Evolutionary conservation across 2,329 filamentous ascomycete genomes (phyloP).

Genomic region (Penicillium janthinellum): DNA sequence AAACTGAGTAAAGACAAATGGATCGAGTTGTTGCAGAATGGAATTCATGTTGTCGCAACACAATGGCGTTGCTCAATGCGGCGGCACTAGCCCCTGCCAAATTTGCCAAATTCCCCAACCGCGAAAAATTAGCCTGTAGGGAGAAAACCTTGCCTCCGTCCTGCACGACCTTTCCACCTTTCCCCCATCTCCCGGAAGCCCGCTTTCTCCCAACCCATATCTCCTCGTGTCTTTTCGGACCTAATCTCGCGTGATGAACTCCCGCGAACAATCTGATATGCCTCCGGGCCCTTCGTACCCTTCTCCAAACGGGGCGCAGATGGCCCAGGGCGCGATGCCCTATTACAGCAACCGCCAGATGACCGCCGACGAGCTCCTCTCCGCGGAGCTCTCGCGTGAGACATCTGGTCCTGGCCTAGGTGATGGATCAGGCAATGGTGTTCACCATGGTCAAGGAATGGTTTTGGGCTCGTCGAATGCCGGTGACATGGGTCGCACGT

Average conservation of each 20-base stretch:
- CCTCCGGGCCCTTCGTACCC: conserved; percentile 48
- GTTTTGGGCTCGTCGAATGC: conserved; percentile 42
- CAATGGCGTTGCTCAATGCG: conserved; percentile 38
- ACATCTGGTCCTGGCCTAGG: conserved; percentile 48
- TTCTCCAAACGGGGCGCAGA: conserved; percentile 48
- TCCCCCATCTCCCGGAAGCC: conserved; percentile 36
- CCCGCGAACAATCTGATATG: conserved; percentile 47
- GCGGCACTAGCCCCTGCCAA: conserved; percentile 40
- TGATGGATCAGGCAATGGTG: conserved; percentile 40
- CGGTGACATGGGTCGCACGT: conserved; percentile 42
- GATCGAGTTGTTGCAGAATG: conserved; percentile 1
- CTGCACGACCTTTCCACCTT: conserved; percentile 31
- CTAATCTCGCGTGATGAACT: conserved; percentile 37
- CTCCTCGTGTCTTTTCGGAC: conserved; percentile 13
- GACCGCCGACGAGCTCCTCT: conserved; percentile 51
- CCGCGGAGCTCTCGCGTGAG: conserved; percentile 51
- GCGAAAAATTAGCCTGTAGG: conserved; percentile 42
- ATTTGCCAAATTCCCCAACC: conserved; percentile 29
- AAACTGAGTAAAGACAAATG: conserved; percentile 9
- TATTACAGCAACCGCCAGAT: conserved; percentile 49
- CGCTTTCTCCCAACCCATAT: conserved; percentile 33
- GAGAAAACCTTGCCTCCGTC: conserved; percentile 32
- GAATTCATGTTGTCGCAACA: conserved; percentile 24
- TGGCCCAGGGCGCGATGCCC: conserved; percentile 46
- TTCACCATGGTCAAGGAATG: conserved; percentile 46